A percentile compares a stretch with the other conserved stretches of the same genome.
Conservation (phyloP, 768 basidiomycete genomes). For the Mycena rebaudengoi region DNA sequence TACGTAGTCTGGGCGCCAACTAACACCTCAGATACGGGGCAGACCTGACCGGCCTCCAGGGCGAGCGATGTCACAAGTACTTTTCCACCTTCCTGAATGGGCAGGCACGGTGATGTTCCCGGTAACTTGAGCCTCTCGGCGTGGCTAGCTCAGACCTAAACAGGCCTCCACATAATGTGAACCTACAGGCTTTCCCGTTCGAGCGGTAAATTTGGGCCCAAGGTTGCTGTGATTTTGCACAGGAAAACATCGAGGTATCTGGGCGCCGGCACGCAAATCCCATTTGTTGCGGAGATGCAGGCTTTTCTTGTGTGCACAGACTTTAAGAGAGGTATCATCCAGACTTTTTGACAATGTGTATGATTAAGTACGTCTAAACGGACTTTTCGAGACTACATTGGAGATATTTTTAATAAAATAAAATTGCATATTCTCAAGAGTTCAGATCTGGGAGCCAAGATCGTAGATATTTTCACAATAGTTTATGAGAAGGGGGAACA, state of each 20-base stretch:
- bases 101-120: neutral
- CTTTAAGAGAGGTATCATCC: too few species aligned
- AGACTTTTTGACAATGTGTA: too few species aligned
- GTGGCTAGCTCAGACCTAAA: neutral
- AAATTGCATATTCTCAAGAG: too few species aligned
- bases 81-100: neutral
- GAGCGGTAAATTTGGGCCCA: constrained; percentile 5
- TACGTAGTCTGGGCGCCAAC: neutral
- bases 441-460: too few species aligned
- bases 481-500: too few species aligned
- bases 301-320: neutral
- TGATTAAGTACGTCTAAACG: too few species aligned
- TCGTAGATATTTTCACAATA: too few species aligned
- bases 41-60: neutral
- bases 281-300: neutral
- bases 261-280: neutral
- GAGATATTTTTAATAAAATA: too few species aligned
- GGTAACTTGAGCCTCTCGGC: constrained; percentile 6
- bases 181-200: neutral
- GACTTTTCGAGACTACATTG: too few species aligned
- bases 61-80: neutral
- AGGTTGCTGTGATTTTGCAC: neutral
- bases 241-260: too few species aligned
- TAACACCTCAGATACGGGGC: neutral
- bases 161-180: neutral